phyloP scores from a whole-genome alignment of 2,329 filamentous ascomycete genomes.

The Apiospora marii region DNA sequence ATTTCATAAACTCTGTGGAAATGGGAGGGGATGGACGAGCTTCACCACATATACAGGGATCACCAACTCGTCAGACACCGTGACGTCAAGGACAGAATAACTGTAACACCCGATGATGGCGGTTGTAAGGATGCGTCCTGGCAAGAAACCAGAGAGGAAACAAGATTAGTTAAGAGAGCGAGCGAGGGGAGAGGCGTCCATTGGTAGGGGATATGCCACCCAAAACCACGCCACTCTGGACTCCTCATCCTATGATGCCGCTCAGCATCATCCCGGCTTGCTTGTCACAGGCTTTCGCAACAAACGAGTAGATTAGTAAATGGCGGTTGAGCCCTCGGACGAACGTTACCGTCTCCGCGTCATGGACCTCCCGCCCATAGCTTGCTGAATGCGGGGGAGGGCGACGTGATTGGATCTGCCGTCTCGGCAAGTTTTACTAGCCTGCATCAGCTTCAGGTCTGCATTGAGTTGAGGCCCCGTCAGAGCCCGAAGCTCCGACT shows the following conservation, averaged over 20 bases:
- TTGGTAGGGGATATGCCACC: not conserved
- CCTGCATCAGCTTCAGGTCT: not conserved
- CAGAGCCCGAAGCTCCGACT: conserved; percentile 6
- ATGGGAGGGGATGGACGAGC: conserved; percentile 3
- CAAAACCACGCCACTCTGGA: conserved; percentile 1
- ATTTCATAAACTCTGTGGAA: not conserved
- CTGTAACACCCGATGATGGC: conserved; percentile 21
- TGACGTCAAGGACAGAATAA: conserved; percentile 10
- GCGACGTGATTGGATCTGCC: conserved; percentile 5
- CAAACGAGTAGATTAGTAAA: not conserved
- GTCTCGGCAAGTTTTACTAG: conserved; percentile 15
- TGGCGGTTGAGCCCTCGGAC: conserved; percentile 11
- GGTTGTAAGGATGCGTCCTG: not conserved
- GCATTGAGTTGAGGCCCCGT: conserved; percentile 5
- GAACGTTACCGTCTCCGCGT: conserved; percentile 20
- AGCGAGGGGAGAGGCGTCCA: not conserved
- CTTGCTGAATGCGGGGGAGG: conserved; percentile 5
- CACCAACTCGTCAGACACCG: not conserved
- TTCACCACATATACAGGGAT: conserved; percentile 10
- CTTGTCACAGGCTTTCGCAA: conserved; percentile 11
- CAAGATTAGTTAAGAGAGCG: not conserved
- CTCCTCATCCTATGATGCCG: not conserved
- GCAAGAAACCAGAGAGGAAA: conserved; percentile 17
- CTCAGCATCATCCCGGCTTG: conserved; percentile 4
- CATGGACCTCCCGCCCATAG: conserved; percentile 10